These are phyloP conservation scores for Boletus insuetus DNA, from an alignment of 768 basidiomycete species.

Conservation along the genomic window DNA sequence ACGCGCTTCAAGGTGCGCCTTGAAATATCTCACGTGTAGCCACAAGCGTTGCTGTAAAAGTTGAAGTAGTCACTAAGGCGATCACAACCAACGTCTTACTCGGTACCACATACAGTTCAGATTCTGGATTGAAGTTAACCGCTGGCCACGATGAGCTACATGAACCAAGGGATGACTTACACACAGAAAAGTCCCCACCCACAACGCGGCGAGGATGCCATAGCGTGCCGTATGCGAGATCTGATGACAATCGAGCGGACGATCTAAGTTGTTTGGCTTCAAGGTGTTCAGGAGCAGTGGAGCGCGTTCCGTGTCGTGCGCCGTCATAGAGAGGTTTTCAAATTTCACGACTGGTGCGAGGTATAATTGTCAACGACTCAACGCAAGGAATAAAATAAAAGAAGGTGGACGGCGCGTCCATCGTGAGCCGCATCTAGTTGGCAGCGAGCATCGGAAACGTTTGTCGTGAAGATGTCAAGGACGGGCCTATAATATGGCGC, in stretches of 20 bases:
- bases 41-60: constrained; percentile 22
- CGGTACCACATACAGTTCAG: neutral
- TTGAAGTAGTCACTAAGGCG: neutral
- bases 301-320: neutral
- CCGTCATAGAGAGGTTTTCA: no score
- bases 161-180: constrained; percentile 31
- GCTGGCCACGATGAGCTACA: neutral
- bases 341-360: no score
- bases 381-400: no score
- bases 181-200: constrained; percentile 67
- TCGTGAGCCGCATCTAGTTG: no score
- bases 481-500: no score
- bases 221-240: constrained; percentile 55
- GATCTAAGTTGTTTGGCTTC: constrained; percentile 1
- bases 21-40: constrained; percentile 15
- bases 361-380: no score
- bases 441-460: no score
- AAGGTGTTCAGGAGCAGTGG: constrained; percentile 24
- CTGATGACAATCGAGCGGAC: constrained; percentile 50
- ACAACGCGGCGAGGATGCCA: constrained; percentile 66
- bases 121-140: neutral
- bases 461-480: no score
- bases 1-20: no score
- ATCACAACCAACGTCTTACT: neutral
- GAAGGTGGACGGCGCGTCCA: no score